These are phyloP conservation scores for Takashimella koratensis DNA, from an alignment of 1,284 basidiomycete species.

Conservation along the genomic window DNA sequence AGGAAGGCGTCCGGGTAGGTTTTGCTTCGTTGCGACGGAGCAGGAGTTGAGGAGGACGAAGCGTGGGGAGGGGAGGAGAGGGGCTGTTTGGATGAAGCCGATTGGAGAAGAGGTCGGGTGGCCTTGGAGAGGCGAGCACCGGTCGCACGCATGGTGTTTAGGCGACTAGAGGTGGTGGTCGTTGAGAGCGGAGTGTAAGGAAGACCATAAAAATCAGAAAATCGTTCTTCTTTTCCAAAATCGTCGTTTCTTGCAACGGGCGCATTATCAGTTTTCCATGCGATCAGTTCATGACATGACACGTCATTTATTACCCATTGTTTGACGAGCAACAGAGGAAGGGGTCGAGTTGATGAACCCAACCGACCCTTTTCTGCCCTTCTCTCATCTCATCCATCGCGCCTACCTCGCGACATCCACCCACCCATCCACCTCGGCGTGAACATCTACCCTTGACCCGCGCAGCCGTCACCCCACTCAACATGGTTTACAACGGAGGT, in stretches of 20 bases:
- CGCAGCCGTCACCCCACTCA: not conserved
- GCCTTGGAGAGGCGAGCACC: not conserved
- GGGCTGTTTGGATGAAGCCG: not conserved
- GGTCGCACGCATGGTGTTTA: not conserved
- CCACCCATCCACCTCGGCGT: not conserved
- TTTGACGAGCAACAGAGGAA: no score
- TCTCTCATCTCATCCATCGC: not conserved
- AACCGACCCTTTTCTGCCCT: not conserved
- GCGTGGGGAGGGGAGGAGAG: not conserved
- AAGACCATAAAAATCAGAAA: no score
- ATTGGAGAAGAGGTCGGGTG: not conserved
- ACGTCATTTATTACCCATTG: not conserved
- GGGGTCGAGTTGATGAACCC: no score
- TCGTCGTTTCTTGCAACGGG: no score
- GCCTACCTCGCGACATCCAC: no score
- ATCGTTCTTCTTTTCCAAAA: no score
- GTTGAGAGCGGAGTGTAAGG: not conserved
- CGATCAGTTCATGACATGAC: no score
- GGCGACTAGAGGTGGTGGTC: not conserved
- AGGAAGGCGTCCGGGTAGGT: no score
- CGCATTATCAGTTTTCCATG: no score
- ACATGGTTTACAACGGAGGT: slow-evolving; percentile 50
- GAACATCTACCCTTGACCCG: no score
- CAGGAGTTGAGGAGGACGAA: slow-evolving; percentile 2
- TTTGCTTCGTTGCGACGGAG: slow-evolving; percentile 8